A percentile compares a stretch with the other conserved stretches of the same genome.
Conservation (phyloP, 1,139 yeast genomes). For the Kodamaea derodonti region DNA sequence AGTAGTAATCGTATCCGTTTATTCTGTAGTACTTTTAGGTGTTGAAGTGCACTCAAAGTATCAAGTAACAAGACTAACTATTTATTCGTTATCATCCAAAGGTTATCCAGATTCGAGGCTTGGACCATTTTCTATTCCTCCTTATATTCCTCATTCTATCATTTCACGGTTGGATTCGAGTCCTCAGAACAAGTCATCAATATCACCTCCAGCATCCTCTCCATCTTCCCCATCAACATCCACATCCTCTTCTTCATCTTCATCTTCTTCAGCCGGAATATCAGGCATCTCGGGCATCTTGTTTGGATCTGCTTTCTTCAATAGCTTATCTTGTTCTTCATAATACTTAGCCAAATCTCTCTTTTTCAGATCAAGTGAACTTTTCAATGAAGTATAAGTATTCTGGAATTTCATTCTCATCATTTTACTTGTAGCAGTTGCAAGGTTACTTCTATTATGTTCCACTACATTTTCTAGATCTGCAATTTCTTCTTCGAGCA, state of each 20-base stretch:
- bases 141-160: too few relatives aligned
- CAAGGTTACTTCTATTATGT: slow-evolving; percentile 69
- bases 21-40: too few relatives aligned
- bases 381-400: slow-evolving; percentile 72
- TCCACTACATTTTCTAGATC: slow-evolving; percentile 80
- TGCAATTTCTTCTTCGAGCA: slow-evolving; percentile 77
- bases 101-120: too few relatives aligned
- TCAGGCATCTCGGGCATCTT: slow-evolving; percentile 13
- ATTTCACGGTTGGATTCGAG: too few relatives aligned
- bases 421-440: slow-evolving; percentile 80
- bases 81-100: too few relatives aligned
- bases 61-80: too few relatives aligned
- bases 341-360: slow-evolving; percentile 51
- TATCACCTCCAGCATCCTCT: slow-evolving; percentile 15
- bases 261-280: slow-evolving; percentile 17
- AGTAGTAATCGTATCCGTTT: too few relatives aligned
- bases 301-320: slow-evolving; percentile 16
- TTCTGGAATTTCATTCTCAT: slow-evolving; percentile 84
- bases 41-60: too few relatives aligned
- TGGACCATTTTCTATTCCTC: too few relatives aligned
- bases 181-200: slow-evolving; percentile 12
- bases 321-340: slow-evolving; percentile 24
- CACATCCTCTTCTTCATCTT: slow-evolving; percentile 14
- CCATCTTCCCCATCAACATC: slow-evolving; percentile 14
- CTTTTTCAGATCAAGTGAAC: slow-evolving; percentile 79